Evolutionary conservation across 108 stramenopile genomes (phyloP).

Genomic region (Conticribra guillardii): DNA sequence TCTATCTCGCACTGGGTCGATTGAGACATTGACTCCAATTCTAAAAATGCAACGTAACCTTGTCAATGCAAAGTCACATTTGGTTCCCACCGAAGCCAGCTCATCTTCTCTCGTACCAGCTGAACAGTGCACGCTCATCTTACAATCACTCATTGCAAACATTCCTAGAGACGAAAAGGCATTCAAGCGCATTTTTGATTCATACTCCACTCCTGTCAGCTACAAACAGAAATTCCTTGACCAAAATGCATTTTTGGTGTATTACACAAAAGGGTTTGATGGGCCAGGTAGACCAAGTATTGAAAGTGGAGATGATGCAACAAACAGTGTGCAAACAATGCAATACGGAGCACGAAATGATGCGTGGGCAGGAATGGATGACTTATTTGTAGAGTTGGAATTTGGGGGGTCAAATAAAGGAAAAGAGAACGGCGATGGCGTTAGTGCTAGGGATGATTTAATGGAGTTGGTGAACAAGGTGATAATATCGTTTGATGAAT

Average conservation of each 20-base stretch:
- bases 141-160: constrained; percentile 1
- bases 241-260: constrained; percentile 88
- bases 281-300: constrained; percentile 71
- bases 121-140: constrained; percentile 19
- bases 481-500: constrained; percentile 28
- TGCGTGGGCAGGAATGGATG: constrained; percentile 74
- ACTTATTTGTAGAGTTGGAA: constrained; percentile 65
- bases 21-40: constrained; percentile 63
- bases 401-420: constrained; percentile 34
- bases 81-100: constrained; percentile 4
- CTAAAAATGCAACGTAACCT: constrained; percentile 47
- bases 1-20: constrained; percentile 57
- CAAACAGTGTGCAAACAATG: constrained; percentile 57
- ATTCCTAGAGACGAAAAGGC: constrained; percentile 63
- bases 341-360: constrained; percentile 87
- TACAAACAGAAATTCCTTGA: constrained; percentile 89
- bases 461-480: constrained; percentile 12
- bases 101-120: background rate
- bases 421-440: background rate
- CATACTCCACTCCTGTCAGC: constrained; percentile 73
- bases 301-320: constrained; percentile 51
- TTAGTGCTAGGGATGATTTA: constrained; percentile 18
- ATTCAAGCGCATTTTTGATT: constrained; percentile 84
- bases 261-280: constrained; percentile 88
- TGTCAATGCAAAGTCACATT: constrained; percentile 21